phyloP scores from a whole-genome alignment of 306 rosid genomes.

The Vigna mungo region DNA sequence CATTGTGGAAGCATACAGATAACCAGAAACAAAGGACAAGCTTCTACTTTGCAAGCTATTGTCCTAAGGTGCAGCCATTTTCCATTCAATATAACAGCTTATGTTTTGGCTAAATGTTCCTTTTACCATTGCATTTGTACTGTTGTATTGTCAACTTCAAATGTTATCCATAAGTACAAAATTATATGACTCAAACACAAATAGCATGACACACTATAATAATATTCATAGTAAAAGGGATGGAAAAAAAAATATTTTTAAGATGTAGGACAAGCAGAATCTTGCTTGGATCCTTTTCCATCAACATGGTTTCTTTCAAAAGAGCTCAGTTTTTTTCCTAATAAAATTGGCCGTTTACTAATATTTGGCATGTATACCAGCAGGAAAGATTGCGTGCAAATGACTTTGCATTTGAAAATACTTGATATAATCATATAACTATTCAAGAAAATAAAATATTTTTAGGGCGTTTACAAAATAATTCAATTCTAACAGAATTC shows the following conservation, averaged over 20 bases:
- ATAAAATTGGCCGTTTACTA: background rate
- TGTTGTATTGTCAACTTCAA: background rate
- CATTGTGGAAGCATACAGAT: slow-evolving; percentile 28
- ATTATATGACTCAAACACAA: slow-evolving; percentile 10
- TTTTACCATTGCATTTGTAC: slow-evolving; percentile 14
- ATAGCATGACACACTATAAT: slow-evolving; percentile 1
- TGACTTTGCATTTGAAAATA: slow-evolving; percentile 1
- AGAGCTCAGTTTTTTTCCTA: background rate
- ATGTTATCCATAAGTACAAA: background rate
- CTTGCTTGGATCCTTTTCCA: background rate
- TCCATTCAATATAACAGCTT: background rate
- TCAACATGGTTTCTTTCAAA: slow-evolving; percentile 14
- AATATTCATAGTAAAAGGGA: background rate
- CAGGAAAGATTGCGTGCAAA: slow-evolving; percentile 20
- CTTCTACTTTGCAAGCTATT: background rate
- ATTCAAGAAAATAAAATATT: background rate
- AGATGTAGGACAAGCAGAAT: background rate
- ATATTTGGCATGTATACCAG: slow-evolving; percentile 16
- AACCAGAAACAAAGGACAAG: slow-evolving; percentile 7
- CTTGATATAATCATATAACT: background rate
- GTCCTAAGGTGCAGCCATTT: background rate
- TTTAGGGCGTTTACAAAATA: background rate
- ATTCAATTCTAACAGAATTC: slow-evolving; percentile 7
- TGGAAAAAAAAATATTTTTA: background rate
- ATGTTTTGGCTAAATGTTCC: background rate